A percentile compares a stretch with the other conserved stretches of the same genome.
Evolutionary conservation across 352 stramenopile species (phyloP).

Genomic region (Phytopythium sindhum): DNA sequence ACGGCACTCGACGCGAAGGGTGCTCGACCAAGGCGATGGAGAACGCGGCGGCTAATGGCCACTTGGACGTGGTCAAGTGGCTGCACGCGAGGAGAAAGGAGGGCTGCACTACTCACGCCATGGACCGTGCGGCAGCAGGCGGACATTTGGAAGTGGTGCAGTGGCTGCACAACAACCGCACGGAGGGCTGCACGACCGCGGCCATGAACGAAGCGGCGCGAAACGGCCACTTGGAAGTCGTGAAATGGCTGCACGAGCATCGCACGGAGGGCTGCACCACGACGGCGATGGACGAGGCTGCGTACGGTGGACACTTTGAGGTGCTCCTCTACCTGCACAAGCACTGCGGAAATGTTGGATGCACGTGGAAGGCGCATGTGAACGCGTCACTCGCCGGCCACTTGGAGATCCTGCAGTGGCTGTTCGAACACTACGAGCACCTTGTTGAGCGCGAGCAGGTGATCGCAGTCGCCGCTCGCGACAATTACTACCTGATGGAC

Average conservation of each 20-base stretch:
- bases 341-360: not conserved
- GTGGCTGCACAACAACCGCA: conserved; percentile 22
- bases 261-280: conserved; percentile 2
- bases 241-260: conserved; percentile 23
- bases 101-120: conserved; percentile 22
- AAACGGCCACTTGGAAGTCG: conserved; percentile 14
- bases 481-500: conserved; percentile 7
- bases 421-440: conserved; percentile 1
- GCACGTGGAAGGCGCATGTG: conserved; percentile 5
- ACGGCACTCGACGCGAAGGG: conserved; percentile 18
- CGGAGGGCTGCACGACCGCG: conserved; percentile 21
- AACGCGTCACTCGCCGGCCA: conserved; percentile 1
- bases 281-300: conserved; percentile 1
- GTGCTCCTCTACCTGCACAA: conserved; percentile 1
- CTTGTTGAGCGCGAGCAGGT: not conserved
- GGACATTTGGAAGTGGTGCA: conserved; percentile 24
- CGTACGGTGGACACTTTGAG: conserved; percentile 3
- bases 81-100: conserved; percentile 25
- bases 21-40: conserved; percentile 29
- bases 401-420: conserved; percentile 5
- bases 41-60: conserved; percentile 19
- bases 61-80: conserved; percentile 19
- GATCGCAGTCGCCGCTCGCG: not conserved
- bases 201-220: conserved; percentile 19
- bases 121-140: conserved; percentile 22